Base-by-base conservation (phyloP, 441 rosid genomes). In the Croton laevigatus region DNA sequence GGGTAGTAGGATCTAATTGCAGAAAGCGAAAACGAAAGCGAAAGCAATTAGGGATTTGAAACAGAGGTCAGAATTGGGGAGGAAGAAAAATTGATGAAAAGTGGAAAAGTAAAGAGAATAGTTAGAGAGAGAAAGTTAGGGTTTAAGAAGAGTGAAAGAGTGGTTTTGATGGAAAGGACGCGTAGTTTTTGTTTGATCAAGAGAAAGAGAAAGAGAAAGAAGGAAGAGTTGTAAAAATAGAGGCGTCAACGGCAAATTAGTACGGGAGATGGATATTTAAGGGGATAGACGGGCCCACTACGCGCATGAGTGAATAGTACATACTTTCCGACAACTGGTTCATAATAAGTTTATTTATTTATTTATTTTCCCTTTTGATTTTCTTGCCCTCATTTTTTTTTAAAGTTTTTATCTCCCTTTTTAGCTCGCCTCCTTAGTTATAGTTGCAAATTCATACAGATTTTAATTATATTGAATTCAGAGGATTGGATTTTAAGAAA, bases 121-220 rank as follows among this genome's bases (percentile, higher is more conserved):
- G 62, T 79, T 57, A 66, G 77, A 71, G 71, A 69, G 84, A 62
- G 76, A 72, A 70, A 71, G 70, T 59, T 80, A 78, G 86, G 81
- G 76, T 63, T 75, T 75, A 10, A 2, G 55, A n/a, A 13, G 17
- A 14, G n/a, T 14, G 53, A 52, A 20, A 49, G 54, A 14, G 65
- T 69, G 58, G 72, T n/a, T 16, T 57, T 72, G 75, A 57, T 72
- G 75, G 80, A 59, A 59, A 71, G 73, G 66, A 73, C 81, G 81
- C 75, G 69, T 61, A 70, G 73, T 65, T 78, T 62, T 70, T 27
- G 32, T 27, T n/a, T n/a, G n/a, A n/a, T n/a, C n/a, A n/a, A 27
- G 32, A 27, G 54, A 59, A 17, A 1, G 22, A 51, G 64, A n/a
- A 19, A 27, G 74, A n/a, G 22, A 45, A 69, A 37, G 52, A 44